Evolutionary conservation across 2,329 filamentous ascomycete species (phyloP).

Genomic region (Arthrinium phaeospermum): DNA sequence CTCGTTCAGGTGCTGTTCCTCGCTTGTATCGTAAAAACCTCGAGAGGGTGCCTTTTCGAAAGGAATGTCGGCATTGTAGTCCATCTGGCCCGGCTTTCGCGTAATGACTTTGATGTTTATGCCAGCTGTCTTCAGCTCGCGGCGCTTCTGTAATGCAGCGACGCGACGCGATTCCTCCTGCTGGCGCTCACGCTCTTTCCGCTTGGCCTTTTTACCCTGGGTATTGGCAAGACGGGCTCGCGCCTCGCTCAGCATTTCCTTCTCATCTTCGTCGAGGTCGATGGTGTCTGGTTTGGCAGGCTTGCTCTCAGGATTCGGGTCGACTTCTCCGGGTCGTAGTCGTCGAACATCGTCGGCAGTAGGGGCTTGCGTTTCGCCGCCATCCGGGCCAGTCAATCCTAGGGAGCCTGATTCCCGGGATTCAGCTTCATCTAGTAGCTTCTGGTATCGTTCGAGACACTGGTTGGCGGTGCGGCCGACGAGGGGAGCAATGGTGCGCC

Average conservation of each 20-base stretch:
- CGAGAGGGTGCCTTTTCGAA: constrained; percentile 90
- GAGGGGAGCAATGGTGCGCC: constrained; percentile 96
- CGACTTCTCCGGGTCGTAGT: constrained; percentile 88
- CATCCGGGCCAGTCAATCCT: constrained; percentile 82
- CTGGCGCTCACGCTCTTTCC: constrained; percentile 94
- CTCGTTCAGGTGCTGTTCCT: constrained; percentile 84
- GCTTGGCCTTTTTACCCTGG: constrained; percentile 98
- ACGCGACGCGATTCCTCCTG: constrained; percentile 92
- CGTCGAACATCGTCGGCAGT: constrained; percentile 91
- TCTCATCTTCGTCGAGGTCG: constrained; percentile 98
- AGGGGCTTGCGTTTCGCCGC: constrained; percentile 85
- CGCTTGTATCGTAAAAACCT: constrained; percentile 91
- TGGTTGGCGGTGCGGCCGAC: constrained; percentile 96
- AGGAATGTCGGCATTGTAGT: constrained; percentile 98
- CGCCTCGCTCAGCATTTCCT: constrained; percentile 98
- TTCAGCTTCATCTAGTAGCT: constrained; percentile 94
- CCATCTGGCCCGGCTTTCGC: constrained; percentile 95
- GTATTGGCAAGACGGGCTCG: constrained; percentile 96
- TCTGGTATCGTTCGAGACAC: constrained; percentile 96
- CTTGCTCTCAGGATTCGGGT: constrained; percentile 97
- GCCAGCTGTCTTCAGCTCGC: constrained; percentile 95
- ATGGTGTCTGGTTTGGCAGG: constrained; percentile 95
- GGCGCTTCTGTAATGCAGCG: constrained; percentile 89
- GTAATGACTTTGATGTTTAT: constrained; percentile 97
- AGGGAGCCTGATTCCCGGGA: constrained; percentile 82